Conservation (phyloP, 1,139 yeast species). For the Kurtzmaniella natalensis region DNA sequence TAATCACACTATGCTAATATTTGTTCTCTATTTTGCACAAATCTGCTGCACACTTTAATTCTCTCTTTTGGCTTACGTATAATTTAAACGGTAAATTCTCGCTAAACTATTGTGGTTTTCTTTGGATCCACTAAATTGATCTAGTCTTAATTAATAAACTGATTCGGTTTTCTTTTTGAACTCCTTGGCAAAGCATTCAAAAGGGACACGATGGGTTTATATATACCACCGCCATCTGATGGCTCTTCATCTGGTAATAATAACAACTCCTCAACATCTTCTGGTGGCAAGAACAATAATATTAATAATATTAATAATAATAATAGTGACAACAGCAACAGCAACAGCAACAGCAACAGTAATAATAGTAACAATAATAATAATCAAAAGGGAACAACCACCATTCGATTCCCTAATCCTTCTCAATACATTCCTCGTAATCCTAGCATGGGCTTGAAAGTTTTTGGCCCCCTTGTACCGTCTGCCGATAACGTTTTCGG, state of each 20-base stretch:
- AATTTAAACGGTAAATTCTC: too few species aligned
- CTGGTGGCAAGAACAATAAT: conserved; percentile 7
- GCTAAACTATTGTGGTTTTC: too few species aligned
- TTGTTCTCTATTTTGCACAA: too few species aligned
- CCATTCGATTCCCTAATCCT: conserved; percentile 20
- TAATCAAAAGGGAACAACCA: conserved; percentile 7
- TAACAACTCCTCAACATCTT: neutral
- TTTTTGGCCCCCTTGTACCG: conserved; percentile 65
- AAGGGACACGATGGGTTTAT: conserved; percentile 33
- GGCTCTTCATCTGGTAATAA: conserved; percentile 5
- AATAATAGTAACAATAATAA: conserved; percentile 1
- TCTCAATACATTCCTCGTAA: conserved; percentile 26
- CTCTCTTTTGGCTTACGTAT: too few species aligned
- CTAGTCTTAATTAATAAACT: too few species aligned
- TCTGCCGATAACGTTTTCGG: conserved; percentile 56
- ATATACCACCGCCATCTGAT: conserved; percentile 27
- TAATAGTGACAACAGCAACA: too few species aligned
- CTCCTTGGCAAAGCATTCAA: too few species aligned
- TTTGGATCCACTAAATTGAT: too few species aligned
- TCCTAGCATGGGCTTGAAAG: conserved; percentile 53
- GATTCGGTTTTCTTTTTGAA: too few species aligned
- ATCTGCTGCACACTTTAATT: too few species aligned
- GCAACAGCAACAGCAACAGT: neutral
- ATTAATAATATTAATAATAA: conserved; percentile 6
- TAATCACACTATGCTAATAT: too few species aligned